Evolutionary conservation across 2,329 filamentous ascomycete species (phyloP).

Genomic region (Didymella exigua): DNA sequence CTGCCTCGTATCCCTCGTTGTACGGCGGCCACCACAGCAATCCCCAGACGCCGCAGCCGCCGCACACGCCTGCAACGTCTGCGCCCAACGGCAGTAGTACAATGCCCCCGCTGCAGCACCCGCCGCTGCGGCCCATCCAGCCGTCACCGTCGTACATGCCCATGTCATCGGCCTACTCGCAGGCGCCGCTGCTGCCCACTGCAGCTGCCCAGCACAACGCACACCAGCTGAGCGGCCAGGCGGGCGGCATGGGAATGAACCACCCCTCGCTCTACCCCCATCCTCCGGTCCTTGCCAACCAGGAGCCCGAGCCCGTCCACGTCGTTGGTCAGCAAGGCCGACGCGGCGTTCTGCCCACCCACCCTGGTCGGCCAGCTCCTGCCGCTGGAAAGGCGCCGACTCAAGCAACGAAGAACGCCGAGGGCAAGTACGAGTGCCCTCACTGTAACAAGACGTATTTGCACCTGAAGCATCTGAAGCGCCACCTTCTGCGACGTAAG

Average conservation of each 20-base stretch:
- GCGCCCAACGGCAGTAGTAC: constrained; percentile 37
- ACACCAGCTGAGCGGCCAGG: constrained; percentile 45
- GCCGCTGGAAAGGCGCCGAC: constrained; percentile 80
- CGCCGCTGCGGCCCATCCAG: constrained; percentile 46
- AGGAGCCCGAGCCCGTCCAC: constrained; percentile 72
- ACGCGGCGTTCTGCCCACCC: constrained; percentile 87
- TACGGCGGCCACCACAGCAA: constrained; percentile 46
- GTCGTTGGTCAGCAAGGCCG: constrained; percentile 95
- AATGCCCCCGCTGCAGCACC: constrained; percentile 47
- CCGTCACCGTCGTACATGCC: constrained; percentile 45
- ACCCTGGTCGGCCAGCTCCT: constrained; percentile 81
- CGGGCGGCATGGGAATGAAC: constrained; percentile 44
- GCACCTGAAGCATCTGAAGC: constrained; percentile 96
- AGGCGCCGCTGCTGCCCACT: constrained; percentile 42
- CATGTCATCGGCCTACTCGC: constrained; percentile 44
- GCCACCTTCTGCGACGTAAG: constrained; percentile 94
- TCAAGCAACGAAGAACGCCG: constrained; percentile 92
- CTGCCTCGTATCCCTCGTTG: constrained; percentile 37
- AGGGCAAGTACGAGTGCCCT: constrained; percentile 97
- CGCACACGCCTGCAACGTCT: constrained; percentile 45
- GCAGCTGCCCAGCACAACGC: constrained; percentile 42
- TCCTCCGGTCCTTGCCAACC: constrained; percentile 46
- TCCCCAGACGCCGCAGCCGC: constrained; percentile 47
- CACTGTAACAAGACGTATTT: constrained; percentile 98
- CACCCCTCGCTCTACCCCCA: constrained; percentile 48